Base-by-base conservation (phyloP, 371 early-diverging fungal species). In the Apophysomyces elegans region DNA sequence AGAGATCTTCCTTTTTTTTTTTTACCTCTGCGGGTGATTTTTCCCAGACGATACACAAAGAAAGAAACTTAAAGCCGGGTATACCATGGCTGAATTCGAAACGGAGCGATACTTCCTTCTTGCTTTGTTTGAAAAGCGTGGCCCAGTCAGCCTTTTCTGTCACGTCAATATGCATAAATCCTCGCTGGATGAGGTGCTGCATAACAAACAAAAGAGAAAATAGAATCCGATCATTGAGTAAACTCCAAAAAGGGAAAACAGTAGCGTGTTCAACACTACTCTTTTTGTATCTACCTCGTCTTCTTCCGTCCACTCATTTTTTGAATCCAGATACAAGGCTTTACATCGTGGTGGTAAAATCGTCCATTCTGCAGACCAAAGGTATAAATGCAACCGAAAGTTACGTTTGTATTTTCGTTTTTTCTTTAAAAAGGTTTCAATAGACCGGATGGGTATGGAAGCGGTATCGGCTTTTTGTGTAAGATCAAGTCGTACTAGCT, bases 91-190 rank as follows among this genome's bases (percentile, higher is more conserved):
- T 43, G 32, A 75, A 71, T 13, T 41, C 37, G 50, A 78, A 71
- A 0, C 13, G 16, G 4, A 80, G 62, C 9, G 58, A 36, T 6
- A 64, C 43, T 0, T 47, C 47, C 39, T 68, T 59, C 50, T 36
- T 65, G 65, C 14, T 62, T 70, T 35, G 58, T 59, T 13, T 39
- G 32, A 32, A 71, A 66, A 7, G 37, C 37, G 0, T 41, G 16
- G 36, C 38, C 54, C 78, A 76, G 50, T 64, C 61, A 36, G 66
- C 37, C 41, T 70, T 74, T 0, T 80, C 78, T 2, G 80, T 80
- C 16, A 80, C 61, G 69, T 80, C 78, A 36, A 76, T 74, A 64
- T 80, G 76, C 6, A 64, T 61, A 43, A 63, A 74, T 0, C 78
- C 78, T 37, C 70, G 38, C 14, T 67, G 36, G 32, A 62, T 21